Evolutionary conservation across 495 filamentous ascomycete genomes (phyloP).

Genomic region (Penicillium robsamsonii): DNA sequence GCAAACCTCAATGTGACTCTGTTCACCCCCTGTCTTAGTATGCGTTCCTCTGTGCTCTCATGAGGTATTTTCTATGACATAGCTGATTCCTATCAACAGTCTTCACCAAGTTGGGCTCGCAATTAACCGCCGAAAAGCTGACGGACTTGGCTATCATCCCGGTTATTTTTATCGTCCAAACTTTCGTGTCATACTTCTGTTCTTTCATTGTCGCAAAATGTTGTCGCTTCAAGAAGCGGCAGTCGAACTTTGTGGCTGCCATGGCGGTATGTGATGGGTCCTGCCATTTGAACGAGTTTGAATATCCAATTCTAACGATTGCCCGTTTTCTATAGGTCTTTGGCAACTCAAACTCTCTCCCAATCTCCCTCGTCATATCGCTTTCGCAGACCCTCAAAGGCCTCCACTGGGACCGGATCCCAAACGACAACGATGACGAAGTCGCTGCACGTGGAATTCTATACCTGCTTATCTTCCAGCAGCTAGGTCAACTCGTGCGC

Average conservation of each 20-base stretch:
- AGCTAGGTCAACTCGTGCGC: conserved; percentile 88
- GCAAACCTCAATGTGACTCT: conserved; percentile 91
- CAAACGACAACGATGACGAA: conserved; percentile 90
- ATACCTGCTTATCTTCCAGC: conserved; percentile 95
- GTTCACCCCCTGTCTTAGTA: conserved; percentile 96
- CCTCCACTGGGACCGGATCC: conserved; percentile 88
- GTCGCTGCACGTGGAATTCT: conserved; percentile 91
- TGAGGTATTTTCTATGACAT: not conserved
- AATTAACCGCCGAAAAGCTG: conserved; percentile 87
- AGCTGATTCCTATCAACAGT: conserved; percentile 51
- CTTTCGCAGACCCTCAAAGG: conserved; percentile 87
- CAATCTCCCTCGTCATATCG: conserved; percentile 92
- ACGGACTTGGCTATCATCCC: conserved; percentile 90
- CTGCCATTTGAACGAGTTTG: not conserved
- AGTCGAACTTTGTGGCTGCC: conserved; percentile 88
- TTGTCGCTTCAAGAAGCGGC: conserved; percentile 78
- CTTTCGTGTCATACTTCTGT: conserved; percentile 75
- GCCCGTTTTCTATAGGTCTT: conserved; percentile 61
- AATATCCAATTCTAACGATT: conserved; percentile 13
- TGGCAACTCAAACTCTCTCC: conserved; percentile 96
- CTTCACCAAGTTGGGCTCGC: conserved; percentile 96
- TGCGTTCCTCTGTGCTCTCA: conserved; percentile 25
- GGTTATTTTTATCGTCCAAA: conserved; percentile 86
- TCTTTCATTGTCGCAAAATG: conserved; percentile 65
- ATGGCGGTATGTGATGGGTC: conserved; percentile 68